Conservation (phyloP, 495 filamentous ascomycete genomes). For the Aspergillus bertholletiae region DNA sequence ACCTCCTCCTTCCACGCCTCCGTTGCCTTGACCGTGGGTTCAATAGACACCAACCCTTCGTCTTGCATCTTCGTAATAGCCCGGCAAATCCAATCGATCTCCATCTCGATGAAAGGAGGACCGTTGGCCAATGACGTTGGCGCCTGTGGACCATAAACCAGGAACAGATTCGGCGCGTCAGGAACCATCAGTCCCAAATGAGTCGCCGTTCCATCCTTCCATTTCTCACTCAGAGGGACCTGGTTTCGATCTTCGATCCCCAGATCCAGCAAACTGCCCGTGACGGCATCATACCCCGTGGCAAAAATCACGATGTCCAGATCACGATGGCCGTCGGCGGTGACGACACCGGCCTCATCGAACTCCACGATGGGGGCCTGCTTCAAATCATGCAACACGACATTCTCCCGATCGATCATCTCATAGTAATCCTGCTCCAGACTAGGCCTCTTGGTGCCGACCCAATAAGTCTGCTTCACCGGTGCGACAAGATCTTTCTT, state of each 20-base stretch:
- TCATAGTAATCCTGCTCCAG: slow-evolving; percentile 56
- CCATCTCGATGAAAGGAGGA: slow-evolving; percentile 47
- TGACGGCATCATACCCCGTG: slow-evolving; percentile 54
- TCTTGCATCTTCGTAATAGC: slow-evolving; percentile 37
- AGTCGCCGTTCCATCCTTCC: slow-evolving; percentile 45
- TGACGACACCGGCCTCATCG: slow-evolving; percentile 39
- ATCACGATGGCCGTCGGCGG: slow-evolving; percentile 35
- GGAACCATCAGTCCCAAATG: slow-evolving; percentile 45
- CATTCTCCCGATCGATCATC: slow-evolving; percentile 48
- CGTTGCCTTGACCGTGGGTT: slow-evolving; percentile 32
- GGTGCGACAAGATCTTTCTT: slow-evolving; percentile 52
- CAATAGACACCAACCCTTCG: slow-evolving; percentile 32
- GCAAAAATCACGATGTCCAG: slow-evolving; percentile 47
- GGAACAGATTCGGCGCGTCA: slow-evolving; percentile 53
- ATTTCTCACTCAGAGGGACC: slow-evolving; percentile 40
- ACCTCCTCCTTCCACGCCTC: slow-evolving; percentile 37
- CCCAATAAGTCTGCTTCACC: slow-evolving; percentile 37
- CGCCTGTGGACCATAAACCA: slow-evolving; percentile 46
- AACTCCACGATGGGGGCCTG: slow-evolving; percentile 44
- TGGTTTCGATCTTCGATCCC: slow-evolving; percentile 39
- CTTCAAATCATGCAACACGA: slow-evolving; percentile 47
- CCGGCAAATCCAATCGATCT: slow-evolving; percentile 51
- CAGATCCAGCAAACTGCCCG: slow-evolving; percentile 45
- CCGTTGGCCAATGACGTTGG: slow-evolving; percentile 51
- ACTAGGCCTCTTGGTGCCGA: slow-evolving; percentile 50